These are phyloP conservation scores for Pharnaceum exiguum DNA, from an alignment of 148 eudicot genomes.

Conservation along the genomic window DNA sequence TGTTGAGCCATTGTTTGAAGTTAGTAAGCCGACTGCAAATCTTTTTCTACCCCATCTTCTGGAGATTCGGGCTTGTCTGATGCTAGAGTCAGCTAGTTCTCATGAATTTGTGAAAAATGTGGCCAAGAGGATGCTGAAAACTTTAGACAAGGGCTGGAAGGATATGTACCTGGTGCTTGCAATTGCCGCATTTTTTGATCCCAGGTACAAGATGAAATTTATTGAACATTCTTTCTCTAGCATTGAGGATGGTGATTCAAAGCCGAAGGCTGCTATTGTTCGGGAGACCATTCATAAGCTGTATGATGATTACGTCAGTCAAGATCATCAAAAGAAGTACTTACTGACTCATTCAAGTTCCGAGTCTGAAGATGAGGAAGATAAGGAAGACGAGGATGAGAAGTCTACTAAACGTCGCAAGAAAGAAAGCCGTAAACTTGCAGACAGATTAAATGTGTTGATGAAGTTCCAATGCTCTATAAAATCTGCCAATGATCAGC, in stretches of 20 bases:
- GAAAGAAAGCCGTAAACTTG: conserved; percentile 2
- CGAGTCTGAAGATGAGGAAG: conserved; percentile 13
- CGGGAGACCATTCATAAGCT: conserved; percentile 13
- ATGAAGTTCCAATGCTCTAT: conserved; percentile 3
- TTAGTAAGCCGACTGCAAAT: conserved; percentile 20
- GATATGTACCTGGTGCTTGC: conserved; percentile 16
- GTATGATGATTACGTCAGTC: conserved; percentile 17
- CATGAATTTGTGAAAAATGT: conserved; percentile 12
- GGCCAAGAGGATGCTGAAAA: conserved; percentile 20
- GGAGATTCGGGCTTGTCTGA: conserved; percentile 20
- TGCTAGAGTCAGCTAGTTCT: conserved; percentile 12
- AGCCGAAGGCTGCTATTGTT: not conserved
- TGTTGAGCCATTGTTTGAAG: conserved; percentile 10
- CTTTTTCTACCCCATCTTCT: conserved; percentile 19
- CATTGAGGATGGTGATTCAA: not conserved
- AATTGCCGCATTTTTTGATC: conserved; percentile 24
- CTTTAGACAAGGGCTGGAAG: conserved; percentile 17
- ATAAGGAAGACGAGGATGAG: no score
- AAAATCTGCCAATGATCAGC: conserved; percentile 6
- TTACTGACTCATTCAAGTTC: conserved; percentile 6
- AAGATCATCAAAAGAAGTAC: conserved; percentile 5
- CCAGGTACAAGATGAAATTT: conserved; percentile 25
- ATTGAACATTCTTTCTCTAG: conserved; percentile 1
- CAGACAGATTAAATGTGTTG: conserved; percentile 12
- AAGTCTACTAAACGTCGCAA: not conserved